These are phyloP conservation scores for Camelina neglecta DNA, from an alignment of 345 rosid genomes.

Conservation along the genomic window DNA sequence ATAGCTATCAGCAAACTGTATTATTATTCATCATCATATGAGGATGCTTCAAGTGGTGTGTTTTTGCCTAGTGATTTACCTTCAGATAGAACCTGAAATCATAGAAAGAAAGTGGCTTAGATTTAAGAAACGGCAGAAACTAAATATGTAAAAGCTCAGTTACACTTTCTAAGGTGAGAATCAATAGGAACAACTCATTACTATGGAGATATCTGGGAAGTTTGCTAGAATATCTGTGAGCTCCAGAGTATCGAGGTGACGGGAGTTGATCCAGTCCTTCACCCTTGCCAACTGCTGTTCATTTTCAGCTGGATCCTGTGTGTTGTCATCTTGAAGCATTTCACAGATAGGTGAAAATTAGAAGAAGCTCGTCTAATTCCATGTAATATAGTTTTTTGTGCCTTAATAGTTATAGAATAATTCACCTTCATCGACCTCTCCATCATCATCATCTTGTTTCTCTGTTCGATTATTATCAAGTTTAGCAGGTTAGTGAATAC, in stretches of 20 bases:
- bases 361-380: slow-evolving; percentile 6
- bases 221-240: slow-evolving; percentile 78
- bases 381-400: not conserved
- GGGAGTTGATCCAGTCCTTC: slow-evolving; percentile 73
- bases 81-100: slow-evolving; percentile 76
- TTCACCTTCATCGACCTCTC: slow-evolving; percentile 72
- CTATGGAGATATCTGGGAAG: slow-evolving; percentile 87
- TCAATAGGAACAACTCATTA: slow-evolving; percentile 38
- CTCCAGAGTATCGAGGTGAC: slow-evolving; percentile 59
- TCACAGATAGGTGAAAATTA: slow-evolving; percentile 20
- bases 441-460: slow-evolving; percentile 66
- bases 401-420: not conserved
- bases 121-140: slow-evolving; percentile 19
- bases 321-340: slow-evolving; percentile 59
- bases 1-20: slow-evolving; percentile 7
- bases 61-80: slow-evolving; percentile 52
- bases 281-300: slow-evolving; percentile 79
- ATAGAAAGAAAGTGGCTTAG: slow-evolving; percentile 26
- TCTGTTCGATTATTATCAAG: slow-evolving; percentile 51
- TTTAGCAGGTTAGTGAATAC: slow-evolving; percentile 34
- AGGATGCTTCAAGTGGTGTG: slow-evolving; percentile 9
- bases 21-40: slow-evolving; percentile 11
- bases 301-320: slow-evolving; percentile 86
- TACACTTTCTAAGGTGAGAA: slow-evolving; percentile 11
- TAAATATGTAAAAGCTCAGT: slow-evolving; percentile 8